Base-by-base conservation (phyloP, 305 asterid genomes). In the Fraxinus albicans region DNA sequence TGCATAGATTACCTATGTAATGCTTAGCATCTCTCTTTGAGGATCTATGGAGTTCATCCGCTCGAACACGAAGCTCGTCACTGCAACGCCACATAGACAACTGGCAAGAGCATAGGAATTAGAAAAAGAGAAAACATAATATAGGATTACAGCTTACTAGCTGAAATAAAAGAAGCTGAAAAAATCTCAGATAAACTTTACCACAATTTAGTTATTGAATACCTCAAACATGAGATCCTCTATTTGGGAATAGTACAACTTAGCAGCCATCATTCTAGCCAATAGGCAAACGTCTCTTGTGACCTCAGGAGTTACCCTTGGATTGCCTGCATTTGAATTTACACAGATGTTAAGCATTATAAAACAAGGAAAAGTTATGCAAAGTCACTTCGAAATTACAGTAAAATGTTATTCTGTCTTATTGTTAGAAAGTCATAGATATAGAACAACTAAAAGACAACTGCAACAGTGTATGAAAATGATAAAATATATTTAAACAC, bases 51-150 rank as follows among this genome's bases (percentile, higher is more conserved):
- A 89, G 91, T 84, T 85, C 90, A 80, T 86, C 86, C 0, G 91
- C 89, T 69, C 84, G 88, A 44, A 60, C 83, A 23, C 90, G 91
- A 13, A 90, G 91, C 70, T 90, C 92, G 42, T 90, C 92, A 82
- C 79, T 88, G 85, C 92, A 90, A 21, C 92, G 91, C 92, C 91
- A 90, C 92, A 90, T 90, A 29, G 92, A 90, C n/a, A 90, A 85
- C 92, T 90, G 84, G 63, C 80, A 70, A 34, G 79, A 40, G 73
- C n/a, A 47, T 55, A 79, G 81, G 76, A 72, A 72, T 72, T 72
- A 72, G 76, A 13, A 15, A 55, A 72, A 13, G n/a, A 13, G 40
- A 5, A 0, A 72, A 33, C 38, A 72, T 29, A 72, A 72, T 4
- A 72, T 12, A 1, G 31, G 40, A 72, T 33, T 33, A 72, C 40